Evolutionary conservation across 805 yeast species (phyloP).

Genomic region (Saccharomycopsis fibuligera): DNA sequence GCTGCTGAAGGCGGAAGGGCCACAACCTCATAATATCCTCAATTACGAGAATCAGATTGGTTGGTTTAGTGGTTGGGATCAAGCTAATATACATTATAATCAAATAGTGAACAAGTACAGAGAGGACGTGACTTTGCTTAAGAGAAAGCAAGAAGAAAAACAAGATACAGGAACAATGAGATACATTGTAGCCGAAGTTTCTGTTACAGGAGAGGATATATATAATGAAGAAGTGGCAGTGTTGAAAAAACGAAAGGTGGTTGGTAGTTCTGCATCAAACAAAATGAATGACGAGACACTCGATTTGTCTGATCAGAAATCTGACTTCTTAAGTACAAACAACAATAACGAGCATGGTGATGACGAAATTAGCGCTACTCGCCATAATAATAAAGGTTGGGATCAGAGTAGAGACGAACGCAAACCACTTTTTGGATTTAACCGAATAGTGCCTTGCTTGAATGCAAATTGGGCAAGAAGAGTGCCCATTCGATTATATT

Average conservation of each 20-base stretch:
- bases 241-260: too few relatives aligned
- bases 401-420: neutral
- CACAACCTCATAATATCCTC: conserved; percentile 24
- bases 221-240: too few relatives aligned
- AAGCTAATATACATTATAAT: conserved; percentile 30
- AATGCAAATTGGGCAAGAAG: conserved; percentile 51
- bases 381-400: too few relatives aligned
- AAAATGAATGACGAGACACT: too few relatives aligned
- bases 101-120: conserved; percentile 21
- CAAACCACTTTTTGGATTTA: neutral
- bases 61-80: conserved; percentile 72
- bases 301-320: neutral
- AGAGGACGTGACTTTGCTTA: too few relatives aligned
- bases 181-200: too few relatives aligned
- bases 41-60: conserved; percentile 61
- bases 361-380: too few relatives aligned
- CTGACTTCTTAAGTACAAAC: neutral
- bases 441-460: conserved; percentile 24
- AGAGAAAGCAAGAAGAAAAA: too few relatives aligned
- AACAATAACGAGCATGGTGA: neutral
- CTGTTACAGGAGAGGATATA: too few relatives aligned
- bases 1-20: conserved; percentile 21
- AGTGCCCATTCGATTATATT: conserved; percentile 42
- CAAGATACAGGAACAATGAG: too few relatives aligned
- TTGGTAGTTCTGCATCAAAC: too few relatives aligned